A percentile compares a stretch with the other conserved stretches of the same genome.
Evolutionary conservation across 169 alveolate species (phyloP).

Genomic region (Besnoitia besnoiti): DNA sequence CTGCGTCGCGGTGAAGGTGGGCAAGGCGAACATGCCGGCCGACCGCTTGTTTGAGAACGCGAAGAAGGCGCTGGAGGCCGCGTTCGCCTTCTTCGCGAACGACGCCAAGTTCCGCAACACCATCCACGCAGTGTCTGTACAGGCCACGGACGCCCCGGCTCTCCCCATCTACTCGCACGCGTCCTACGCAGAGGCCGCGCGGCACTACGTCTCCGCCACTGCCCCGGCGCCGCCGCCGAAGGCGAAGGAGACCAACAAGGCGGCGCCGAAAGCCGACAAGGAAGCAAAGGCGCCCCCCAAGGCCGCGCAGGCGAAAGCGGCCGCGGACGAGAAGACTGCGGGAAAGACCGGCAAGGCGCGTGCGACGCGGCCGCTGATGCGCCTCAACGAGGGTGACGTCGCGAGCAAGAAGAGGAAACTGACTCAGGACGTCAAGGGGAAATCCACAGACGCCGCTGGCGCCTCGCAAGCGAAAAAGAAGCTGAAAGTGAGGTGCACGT

Average conservation of each 20-base stretch:
- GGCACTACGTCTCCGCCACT: background rate
- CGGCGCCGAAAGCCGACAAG: background rate
- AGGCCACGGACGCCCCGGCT: conserved; percentile 74
- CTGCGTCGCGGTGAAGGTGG: conserved; percentile 73
- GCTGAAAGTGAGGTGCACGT: background rate
- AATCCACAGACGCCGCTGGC: background rate
- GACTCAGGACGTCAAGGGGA: too few relatives aligned
- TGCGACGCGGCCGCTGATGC: background rate
- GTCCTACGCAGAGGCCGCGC: conserved; percentile 44
- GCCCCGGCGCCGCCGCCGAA: conserved; percentile 28
- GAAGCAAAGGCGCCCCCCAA: too few relatives aligned
- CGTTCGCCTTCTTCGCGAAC: conserved; percentile 53
- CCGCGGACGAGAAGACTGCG: background rate
- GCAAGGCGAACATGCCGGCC: conserved; percentile 67
- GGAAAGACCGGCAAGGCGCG: background rate
- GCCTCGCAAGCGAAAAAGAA: background rate
- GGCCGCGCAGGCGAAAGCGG: too few relatives aligned
- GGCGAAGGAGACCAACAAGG: background rate
- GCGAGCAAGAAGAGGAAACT: background rate
- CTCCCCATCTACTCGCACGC: conserved; percentile 70
- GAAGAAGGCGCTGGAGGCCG: conserved; percentile 61
- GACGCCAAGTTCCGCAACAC: conserved; percentile 68
- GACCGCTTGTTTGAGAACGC: conserved; percentile 70
- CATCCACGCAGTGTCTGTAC: conserved; percentile 69
- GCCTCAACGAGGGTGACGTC: too few relatives aligned